Conservation (phyloP, 371 early-diverging fungal genomes). For the Sporodiniella umbellata region DNA sequence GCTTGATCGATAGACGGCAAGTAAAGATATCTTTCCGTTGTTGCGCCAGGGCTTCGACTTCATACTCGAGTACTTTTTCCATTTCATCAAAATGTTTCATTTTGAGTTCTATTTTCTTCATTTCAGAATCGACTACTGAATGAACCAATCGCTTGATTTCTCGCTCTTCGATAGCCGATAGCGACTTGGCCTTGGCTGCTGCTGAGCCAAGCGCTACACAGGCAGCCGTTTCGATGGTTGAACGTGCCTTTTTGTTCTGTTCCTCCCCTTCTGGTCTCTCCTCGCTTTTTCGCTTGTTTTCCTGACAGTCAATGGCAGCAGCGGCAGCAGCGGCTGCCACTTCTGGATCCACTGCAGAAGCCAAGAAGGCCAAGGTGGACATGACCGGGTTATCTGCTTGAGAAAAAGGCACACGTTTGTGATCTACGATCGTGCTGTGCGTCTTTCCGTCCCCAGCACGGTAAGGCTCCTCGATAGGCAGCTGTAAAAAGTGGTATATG, state of each 20-base stretch:
- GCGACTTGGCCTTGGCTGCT: constrained; percentile 65
- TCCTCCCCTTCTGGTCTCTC: constrained; percentile 37
- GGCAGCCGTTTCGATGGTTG: constrained; percentile 57
- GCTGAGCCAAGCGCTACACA: constrained; percentile 66
- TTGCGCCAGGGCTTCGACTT: constrained; percentile 76
- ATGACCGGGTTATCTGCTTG: constrained; percentile 96
- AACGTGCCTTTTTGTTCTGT: constrained; percentile 30
- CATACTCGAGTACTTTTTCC: constrained; percentile 82
- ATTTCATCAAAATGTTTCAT: constrained; percentile 90
- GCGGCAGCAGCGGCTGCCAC: constrained; percentile 84
- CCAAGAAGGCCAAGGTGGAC: constrained; percentile 93
- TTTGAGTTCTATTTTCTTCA: constrained; percentile 86
- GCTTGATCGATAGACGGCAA: constrained; percentile 70
- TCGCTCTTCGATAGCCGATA: constrained; percentile 70
- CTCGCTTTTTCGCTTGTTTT: not conserved
- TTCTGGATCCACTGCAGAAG: constrained; percentile 86
- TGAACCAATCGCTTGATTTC: constrained; percentile 80
- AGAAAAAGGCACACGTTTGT: constrained; percentile 75
- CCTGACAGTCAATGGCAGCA: constrained; percentile 30
- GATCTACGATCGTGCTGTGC: constrained; percentile 34
- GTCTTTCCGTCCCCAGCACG: constrained; percentile 12
- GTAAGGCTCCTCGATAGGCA: constrained; percentile 95
- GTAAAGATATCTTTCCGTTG: constrained; percentile 79
- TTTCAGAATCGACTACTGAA: constrained; percentile 79
- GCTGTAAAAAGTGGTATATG: constrained; percentile 89